phyloP scores from a whole-genome alignment of 257 asterid genomes.

The Nicotiana benthamiana region DNA sequence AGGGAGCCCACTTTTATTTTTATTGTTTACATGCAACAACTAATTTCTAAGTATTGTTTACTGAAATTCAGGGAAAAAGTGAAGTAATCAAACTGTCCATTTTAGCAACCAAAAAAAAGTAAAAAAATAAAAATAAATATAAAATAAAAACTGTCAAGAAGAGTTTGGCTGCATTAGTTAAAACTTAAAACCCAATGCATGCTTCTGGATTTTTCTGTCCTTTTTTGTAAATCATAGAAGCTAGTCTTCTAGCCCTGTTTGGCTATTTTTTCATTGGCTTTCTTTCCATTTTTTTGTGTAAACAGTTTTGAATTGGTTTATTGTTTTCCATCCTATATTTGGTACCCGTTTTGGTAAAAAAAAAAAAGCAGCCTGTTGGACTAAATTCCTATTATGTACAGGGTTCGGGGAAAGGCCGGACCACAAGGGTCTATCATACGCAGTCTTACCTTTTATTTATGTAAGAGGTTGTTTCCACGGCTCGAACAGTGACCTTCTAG shows the following conservation, averaged over 20 bases:
- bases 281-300: background rate
- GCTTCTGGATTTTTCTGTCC: background rate
- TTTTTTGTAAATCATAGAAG: background rate
- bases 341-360: too few relatives aligned
- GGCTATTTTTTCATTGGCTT: background rate
- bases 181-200: background rate
- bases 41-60: conserved; percentile 7
- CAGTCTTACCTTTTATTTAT: too few relatives aligned
- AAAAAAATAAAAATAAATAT: background rate
- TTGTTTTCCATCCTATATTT: background rate
- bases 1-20: conserved; percentile 25
- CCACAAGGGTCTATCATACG: too few relatives aligned
- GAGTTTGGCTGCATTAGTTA: background rate
- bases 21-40: conserved; percentile 21
- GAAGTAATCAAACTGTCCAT: background rate
- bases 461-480: too few relatives aligned
- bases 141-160: too few relatives aligned
- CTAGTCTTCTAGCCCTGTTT: background rate
- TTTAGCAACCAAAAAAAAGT: background rate
- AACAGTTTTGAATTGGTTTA: background rate
- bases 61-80: conserved; percentile 4
- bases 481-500: too few relatives aligned
- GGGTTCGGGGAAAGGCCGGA: too few relatives aligned
- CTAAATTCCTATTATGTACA: too few relatives aligned
- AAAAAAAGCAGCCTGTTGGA: too few relatives aligned